Evolutionary conservation across 176 grass and related monocot genomes (phyloP).

Genomic region (Echinochloa phyllopogon): DNA sequence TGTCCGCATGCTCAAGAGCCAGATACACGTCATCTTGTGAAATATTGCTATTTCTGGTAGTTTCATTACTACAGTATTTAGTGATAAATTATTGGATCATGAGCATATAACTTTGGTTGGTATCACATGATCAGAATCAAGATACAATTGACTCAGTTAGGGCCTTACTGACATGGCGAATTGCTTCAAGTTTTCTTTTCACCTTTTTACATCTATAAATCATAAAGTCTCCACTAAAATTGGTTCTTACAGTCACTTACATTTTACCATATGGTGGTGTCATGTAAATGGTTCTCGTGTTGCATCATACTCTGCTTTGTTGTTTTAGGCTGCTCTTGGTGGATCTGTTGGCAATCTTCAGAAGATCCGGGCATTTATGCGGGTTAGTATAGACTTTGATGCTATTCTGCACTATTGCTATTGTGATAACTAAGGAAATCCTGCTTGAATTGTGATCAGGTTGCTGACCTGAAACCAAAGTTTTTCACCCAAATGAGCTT

Average conservation of each 20-base stretch:
- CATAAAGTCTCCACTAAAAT: conserved; percentile 16
- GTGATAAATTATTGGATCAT: not conserved
- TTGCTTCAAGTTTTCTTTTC: not conserved
- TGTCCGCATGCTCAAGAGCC: too few species aligned
- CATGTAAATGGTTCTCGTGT: conserved; percentile 6
- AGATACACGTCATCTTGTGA: not conserved
- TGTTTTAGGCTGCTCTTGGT: conserved; percentile 93
- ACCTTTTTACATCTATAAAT: not conserved
- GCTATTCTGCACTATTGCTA: conserved; percentile 14
- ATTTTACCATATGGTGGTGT: conserved; percentile 29
- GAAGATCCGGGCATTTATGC: conserved; percentile 89
- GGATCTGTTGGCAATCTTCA: conserved; percentile 93
- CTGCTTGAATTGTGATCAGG: too few species aligned
- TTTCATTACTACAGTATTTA: conserved; percentile 6
- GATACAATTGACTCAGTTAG: not conserved
- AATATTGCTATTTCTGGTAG: not conserved
- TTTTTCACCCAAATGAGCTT: too few species aligned
- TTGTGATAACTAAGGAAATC: too few species aligned
- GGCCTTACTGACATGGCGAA: not conserved
- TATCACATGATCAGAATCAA: not conserved
- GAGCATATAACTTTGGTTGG: not conserved
- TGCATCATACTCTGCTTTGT: conserved; percentile 39
- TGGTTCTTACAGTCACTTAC: conserved; percentile 14
- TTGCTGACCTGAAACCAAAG: too few species aligned
- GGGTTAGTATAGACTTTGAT: conserved; percentile 63